Conservation (phyloP, 1,139 yeast species). For the Ogataea hybrid region DNA sequence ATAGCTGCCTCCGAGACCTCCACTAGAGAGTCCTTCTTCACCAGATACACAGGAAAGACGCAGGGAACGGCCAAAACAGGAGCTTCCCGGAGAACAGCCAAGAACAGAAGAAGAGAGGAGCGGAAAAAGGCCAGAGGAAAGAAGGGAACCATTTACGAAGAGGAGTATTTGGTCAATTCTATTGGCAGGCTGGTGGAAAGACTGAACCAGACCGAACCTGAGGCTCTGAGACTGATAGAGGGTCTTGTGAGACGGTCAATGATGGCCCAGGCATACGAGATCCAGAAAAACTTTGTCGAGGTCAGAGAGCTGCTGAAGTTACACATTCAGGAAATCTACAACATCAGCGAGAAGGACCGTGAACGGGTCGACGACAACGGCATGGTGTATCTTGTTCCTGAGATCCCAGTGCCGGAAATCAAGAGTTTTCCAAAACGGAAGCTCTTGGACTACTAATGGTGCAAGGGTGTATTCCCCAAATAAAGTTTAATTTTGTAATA, state of each 20-base stretch:
- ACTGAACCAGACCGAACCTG: conserved; percentile 69
- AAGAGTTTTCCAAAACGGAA: conserved; percentile 48
- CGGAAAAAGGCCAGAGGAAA: conserved; percentile 95
- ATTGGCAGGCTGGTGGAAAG: conserved; percentile 87
- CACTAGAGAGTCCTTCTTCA: conserved; percentile 88
- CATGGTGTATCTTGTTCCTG: conserved; percentile 70
- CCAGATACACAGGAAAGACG: conserved; percentile 94
- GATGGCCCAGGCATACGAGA: conserved; percentile 78
- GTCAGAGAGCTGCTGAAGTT: conserved; percentile 54
- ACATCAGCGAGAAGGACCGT: conserved; percentile 78
- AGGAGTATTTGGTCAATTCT: conserved; percentile 86
- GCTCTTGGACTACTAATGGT: conserved; percentile 7
- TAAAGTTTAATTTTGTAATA: too few relatives aligned
- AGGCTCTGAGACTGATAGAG: conserved; percentile 70
- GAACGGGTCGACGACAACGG: conserved; percentile 91
- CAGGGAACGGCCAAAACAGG: conserved; percentile 96
- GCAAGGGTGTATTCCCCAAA: background rate
- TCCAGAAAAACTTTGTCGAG: conserved; percentile 67
- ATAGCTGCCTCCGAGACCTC: conserved; percentile 94
- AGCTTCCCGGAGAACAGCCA: conserved; percentile 87
- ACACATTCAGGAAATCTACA: conserved; percentile 71
- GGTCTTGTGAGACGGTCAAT: conserved; percentile 70
- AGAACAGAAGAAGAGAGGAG: conserved; percentile 91
- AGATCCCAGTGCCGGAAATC: conserved; percentile 64
- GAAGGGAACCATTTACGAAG: conserved; percentile 96